phyloP scores from a whole-genome alignment of 78 protist genomes.

The Diacronema lutheri region DNA sequence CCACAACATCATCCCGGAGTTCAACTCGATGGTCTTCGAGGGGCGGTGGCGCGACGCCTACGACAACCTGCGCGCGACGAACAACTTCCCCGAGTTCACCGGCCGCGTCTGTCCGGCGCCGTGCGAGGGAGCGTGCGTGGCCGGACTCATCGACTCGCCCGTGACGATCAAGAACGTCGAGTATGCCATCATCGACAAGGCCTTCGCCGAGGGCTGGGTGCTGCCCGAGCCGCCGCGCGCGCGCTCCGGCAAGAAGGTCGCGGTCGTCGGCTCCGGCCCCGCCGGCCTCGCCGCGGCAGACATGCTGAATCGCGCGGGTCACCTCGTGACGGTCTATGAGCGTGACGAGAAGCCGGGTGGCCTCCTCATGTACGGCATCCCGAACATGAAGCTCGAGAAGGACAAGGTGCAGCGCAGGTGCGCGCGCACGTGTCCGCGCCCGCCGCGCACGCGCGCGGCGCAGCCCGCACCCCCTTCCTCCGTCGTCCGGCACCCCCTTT shows the following conservation, averaged over 20 bases:
- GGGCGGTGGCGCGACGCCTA: constrained; percentile 69
- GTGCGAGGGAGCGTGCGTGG: constrained; percentile 88
- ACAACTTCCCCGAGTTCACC: constrained; percentile 83
- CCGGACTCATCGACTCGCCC: constrained; percentile 63
- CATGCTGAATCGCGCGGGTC: constrained; percentile 72
- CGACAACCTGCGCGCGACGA: constrained; percentile 28
- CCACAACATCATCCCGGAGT: constrained; percentile 77
- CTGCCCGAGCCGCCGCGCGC: constrained; percentile 39
- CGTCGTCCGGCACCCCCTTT: no score
- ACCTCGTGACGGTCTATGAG: constrained; percentile 77
- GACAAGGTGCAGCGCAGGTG: constrained; percentile 53
- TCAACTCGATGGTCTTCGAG: constrained; percentile 71
- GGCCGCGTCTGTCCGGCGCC: constrained; percentile 93
- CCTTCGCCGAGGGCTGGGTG: constrained; percentile 79
- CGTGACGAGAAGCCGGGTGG: constrained; percentile 73
- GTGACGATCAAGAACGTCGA: constrained; percentile 83
- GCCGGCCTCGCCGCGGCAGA: constrained; percentile 84
- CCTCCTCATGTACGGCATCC: constrained; percentile 79
- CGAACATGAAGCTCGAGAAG: constrained; percentile 83
- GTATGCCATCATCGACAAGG: constrained; percentile 76
- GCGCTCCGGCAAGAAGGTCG: constrained; percentile 73
- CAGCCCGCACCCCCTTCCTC: no score
- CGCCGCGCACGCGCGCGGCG: no score
- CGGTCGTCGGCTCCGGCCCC: constrained; percentile 83
- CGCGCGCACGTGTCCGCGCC: no score